Base-by-base conservation (phyloP, 352 stramenopile genomes). In the Phytophthora chlamydospora region DNA sequence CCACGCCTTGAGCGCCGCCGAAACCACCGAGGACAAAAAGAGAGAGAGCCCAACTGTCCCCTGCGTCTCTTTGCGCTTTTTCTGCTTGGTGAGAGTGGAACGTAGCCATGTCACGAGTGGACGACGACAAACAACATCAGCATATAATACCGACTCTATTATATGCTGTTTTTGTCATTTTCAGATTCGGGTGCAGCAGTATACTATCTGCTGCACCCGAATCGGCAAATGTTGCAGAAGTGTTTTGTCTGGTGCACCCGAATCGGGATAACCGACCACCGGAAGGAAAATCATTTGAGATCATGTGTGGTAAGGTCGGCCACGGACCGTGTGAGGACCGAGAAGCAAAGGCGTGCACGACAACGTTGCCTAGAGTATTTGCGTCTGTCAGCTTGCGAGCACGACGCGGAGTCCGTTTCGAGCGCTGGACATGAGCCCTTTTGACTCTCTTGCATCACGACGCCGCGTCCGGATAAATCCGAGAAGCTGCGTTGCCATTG, bases 51-150 rank as follows among this genome's bases (percentile, higher is more conserved):
- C 4, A 7, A 12, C 45, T 13, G 16, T 16, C 44, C 4, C 4
- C 14, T 21, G 31, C 44, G 44, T 27, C 44, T 52, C 31, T 16
- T 52, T 53, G 46, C 17, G 31, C 32, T 19, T 40, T 54, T 54
- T 53, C 32, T 53, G 46, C 32, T 43, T 53, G 16, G 32, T 14
- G 41, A 17, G 1, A 24, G 21, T 24, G n/a, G 40, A 16, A 46
- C 41, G 45, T 42, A 53, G 46, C 46, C 46, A 53, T 53, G 40
- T 42, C 17, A 33, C 11, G 39, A 44, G n/a, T 24, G 17, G 39
- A 45, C 39, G 16, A 2, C 17, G 17, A 12, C 12, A 6, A 1
- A 48, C 33, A 33, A 0, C 6, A 33, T 33, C 21, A 14, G 33
- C n/a, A 48, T 33, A 33, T 13, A 33, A 32, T 8, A n/a, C n/a